Conservation (phyloP, 805 yeast species). For the Yarrowia phangngaensis region DNA sequence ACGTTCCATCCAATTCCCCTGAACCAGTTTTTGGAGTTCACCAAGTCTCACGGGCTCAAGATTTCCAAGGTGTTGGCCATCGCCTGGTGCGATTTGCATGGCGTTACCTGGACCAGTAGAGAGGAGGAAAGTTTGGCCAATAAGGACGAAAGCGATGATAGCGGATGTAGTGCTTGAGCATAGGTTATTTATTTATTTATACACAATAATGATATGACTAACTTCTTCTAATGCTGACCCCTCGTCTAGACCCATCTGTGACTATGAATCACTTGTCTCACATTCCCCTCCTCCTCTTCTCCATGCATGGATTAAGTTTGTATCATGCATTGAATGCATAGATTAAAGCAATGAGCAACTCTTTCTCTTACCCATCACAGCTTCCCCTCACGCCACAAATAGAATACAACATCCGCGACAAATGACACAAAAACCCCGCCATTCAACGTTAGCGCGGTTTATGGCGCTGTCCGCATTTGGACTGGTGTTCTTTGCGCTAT, state of each 20-base stretch:
- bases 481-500: constrained; percentile 48
- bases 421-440: neutral
- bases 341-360: neutral
- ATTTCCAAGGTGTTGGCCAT: constrained; percentile 12
- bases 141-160: constrained; percentile 1
- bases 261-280: neutral
- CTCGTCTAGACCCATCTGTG: neutral
- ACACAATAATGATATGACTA: neutral
- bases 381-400: too few species aligned
- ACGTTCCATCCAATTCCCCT: constrained; percentile 13
- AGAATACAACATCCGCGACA: neutral
- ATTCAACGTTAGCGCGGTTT: constrained; percentile 20
- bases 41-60: constrained; percentile 14
- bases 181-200: neutral
- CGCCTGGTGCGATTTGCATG: constrained; percentile 22
- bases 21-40: constrained; percentile 2
- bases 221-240: neutral
- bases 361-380: neutral
- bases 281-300: neutral
- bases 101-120: constrained; percentile 16
- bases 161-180: too few species aligned
- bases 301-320: neutral
- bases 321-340: neutral
- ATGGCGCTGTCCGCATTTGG: constrained; percentile 41
- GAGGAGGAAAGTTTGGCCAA: constrained; percentile 5